Percentiles rank a stretch among this genome's conserved stretches.
These are phyloP conservation scores for Cystobasidium ongulense DNA, from an alignment of 768 basidiomycete genomes.

Conservation along the genomic window DNA sequence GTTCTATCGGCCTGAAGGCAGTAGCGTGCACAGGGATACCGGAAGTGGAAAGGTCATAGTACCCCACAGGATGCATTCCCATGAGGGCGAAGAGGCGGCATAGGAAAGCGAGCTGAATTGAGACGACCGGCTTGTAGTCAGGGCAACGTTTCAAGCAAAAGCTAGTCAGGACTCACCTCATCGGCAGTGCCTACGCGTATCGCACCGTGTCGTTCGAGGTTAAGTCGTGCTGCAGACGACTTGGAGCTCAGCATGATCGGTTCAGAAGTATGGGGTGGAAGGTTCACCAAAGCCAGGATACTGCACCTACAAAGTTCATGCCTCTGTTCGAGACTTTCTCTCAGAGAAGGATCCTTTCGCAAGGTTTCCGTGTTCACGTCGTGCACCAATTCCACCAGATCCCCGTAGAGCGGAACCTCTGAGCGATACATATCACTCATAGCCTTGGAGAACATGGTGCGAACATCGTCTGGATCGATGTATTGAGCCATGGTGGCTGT, in stretches of 20 bases:
- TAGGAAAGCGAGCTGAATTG: conserved; percentile 34
- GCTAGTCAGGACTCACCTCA: conserved; percentile 28
- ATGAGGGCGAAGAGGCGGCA: conserved; percentile 39
- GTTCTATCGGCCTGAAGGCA: conserved; percentile 41
- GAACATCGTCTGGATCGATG: conserved; percentile 8
- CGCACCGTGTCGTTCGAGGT: conserved; percentile 43
- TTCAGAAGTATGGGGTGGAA: background rate
- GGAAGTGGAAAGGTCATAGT: conserved; percentile 43
- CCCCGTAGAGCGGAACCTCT: conserved; percentile 44
- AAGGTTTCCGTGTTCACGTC: conserved; percentile 37
- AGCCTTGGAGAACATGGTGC: background rate
- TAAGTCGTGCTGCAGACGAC: conserved; percentile 36
- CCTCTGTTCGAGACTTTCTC: conserved; percentile 9
- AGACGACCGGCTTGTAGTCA: no score
- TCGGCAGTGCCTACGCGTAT: conserved; percentile 41
- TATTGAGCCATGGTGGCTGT: background rate
- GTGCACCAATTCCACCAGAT: conserved; percentile 42
- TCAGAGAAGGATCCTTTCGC: background rate
- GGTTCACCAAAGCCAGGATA: background rate
- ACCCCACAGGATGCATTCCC: conserved; percentile 43
- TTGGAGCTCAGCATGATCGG: background rate
- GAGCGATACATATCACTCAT: conserved; percentile 41
- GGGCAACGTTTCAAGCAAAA: background rate
- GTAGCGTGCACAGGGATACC: conserved; percentile 44
- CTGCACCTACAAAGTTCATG: conserved; percentile 9